Percentiles rank a stretch among this genome's conserved stretches.
These are phyloP conservation scores for Bombardia bombarda DNA, from an alignment of 495 filamentous ascomycete genomes.

Conservation along the genomic window DNA sequence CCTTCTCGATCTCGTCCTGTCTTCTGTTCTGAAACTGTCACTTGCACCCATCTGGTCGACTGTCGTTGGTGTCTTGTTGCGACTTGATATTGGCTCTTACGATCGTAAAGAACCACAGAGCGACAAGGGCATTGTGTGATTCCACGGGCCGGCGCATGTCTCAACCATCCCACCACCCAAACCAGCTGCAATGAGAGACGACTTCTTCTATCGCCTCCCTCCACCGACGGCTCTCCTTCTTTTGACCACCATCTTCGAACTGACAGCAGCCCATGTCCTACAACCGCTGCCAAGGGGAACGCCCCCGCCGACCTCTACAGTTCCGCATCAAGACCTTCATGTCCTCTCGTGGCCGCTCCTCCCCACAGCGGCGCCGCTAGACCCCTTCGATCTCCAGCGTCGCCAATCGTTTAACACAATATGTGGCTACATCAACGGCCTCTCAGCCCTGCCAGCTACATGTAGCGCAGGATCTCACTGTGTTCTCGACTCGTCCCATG, in stretches of 20 bases:
- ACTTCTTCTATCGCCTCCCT: slow-evolving; percentile 33
- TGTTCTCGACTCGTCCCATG: slow-evolving; percentile 34
- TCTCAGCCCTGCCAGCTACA: slow-evolving; percentile 36
- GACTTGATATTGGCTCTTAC: too few species aligned
- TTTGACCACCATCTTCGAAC: slow-evolving; percentile 26
- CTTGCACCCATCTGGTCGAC: too few species aligned
- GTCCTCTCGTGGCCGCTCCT: slow-evolving; percentile 34
- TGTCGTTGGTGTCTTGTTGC: too few species aligned
- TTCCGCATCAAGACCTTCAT: slow-evolving; percentile 31
- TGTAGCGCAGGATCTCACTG: slow-evolving; percentile 43
- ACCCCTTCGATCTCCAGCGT: slow-evolving; percentile 25
- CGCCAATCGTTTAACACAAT: slow-evolving; percentile 34
- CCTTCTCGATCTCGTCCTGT: too few species aligned
- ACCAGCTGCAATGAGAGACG: slow-evolving; percentile 18
- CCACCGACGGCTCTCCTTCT: slow-evolving; percentile 33
- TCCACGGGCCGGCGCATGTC: slow-evolving; percentile 6
- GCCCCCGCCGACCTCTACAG: slow-evolving; percentile 26
- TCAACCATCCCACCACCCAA: slow-evolving; percentile 1
- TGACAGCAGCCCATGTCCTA: slow-evolving; percentile 26
- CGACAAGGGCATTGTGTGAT: too few species aligned
- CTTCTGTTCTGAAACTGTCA: too few species aligned
- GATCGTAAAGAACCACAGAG: too few species aligned
- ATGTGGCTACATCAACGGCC: slow-evolving; percentile 39
- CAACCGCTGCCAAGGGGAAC: slow-evolving; percentile 18
- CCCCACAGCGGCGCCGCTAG: slow-evolving; percentile 30